Evolutionary conservation across 345 rosid genomes (phyloP).

Genomic region (Carallia brachiata): DNA sequence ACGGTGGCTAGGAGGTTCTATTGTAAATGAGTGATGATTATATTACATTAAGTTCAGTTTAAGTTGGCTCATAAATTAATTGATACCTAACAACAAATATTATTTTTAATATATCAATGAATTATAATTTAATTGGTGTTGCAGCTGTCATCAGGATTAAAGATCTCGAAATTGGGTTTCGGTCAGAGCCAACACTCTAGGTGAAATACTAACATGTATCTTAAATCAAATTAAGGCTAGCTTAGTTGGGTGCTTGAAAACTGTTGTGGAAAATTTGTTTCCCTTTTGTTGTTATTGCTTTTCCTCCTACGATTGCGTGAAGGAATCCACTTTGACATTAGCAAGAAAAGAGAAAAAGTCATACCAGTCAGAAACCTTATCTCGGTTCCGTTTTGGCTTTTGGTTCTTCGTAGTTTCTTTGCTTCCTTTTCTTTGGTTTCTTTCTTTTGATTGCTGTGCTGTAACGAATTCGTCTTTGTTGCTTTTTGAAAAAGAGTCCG

Average conservation of each 20-base stretch:
- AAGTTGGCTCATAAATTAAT: no score
- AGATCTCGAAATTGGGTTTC: no score
- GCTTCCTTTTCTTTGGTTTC: background rate
- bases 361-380: background rate
- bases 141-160: no score
- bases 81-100: no score
- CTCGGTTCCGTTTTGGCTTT: background rate
- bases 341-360: background rate
- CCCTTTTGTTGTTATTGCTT: background rate
- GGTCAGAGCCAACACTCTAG: no score
- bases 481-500: background rate
- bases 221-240: no score
- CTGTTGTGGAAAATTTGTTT: background rate
- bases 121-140: no score
- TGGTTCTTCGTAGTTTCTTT: background rate
- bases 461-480: background rate
- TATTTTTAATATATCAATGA: no score
- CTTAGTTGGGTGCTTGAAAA: background rate
- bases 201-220: no score
- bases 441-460: background rate
- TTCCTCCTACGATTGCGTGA: slow-evolving; percentile 14
- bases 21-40: no score
- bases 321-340: slow-evolving; percentile 18
- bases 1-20: no score
- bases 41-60: no score